Base-by-base conservation (phyloP, 2,329 filamentous ascomycete species). In the Pseudovirgaria hyperparasitica region DNA sequence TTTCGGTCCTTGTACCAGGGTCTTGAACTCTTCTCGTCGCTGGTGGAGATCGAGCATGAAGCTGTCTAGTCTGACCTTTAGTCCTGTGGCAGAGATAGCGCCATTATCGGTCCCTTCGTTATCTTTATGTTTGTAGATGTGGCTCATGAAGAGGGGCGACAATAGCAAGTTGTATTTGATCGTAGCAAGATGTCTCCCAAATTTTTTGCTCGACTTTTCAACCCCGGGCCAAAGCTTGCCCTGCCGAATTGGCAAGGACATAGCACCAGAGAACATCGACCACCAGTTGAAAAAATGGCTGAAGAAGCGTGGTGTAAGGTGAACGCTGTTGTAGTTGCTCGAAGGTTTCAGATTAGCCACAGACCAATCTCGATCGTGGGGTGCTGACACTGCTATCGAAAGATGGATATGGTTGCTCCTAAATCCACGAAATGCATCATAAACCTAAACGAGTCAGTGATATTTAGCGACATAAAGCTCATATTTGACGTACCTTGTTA, bases 281-380 rank as follows among this genome's bases (percentile, higher is more conserved):
- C 86, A 96, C 90, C 90, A 98, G 31, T 76, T 75, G 58, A 86
- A 96, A 63, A 98, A 98, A 50, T 98, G 90, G 0, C 87, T 94
- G 52, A 98, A 98, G 62, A 98, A 93, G 6, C 86, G 76, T 5
- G 90, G 90, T 2, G 82, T 90, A 16, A 98, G 67, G 52, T 98
- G 92, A 2, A 96, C 80, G 0, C 87, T 85, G 48, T 98, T 98
- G 62, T 98, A 98, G 48, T 87, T 96, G 37, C 76, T 72, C 1
- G 86, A 92, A 4, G 79, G 71, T 37, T 81, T 74, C 4, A 73
- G 60, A 41, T 78, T 81, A 3, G 77, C 69, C 2, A 82, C 70
- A 19, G 76, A 69, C 90, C 87, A 94, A 43, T 94, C 78, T 21
- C 85, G 72, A 46, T 86, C 80, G 18, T 79, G 72, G 0, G 92